Conservation (phyloP, 2,329 filamentous ascomycete species). For the Cercospora sojina region DNA sequence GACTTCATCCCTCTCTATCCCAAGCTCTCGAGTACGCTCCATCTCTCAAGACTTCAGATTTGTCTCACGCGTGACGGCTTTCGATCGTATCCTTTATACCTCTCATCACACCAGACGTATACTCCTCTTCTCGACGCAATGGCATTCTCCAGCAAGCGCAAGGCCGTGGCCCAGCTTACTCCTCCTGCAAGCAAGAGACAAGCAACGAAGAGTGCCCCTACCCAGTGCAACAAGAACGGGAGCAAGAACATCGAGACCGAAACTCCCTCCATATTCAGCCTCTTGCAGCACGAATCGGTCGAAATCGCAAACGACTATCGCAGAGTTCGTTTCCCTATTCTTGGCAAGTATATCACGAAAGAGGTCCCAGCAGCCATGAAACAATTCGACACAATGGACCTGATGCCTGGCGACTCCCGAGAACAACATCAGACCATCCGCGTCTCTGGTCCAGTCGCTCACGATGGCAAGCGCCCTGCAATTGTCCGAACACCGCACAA, state of each 20-base stretch:
- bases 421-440: not conserved
- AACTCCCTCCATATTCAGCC: not conserved
- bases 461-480: not conserved
- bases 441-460: not conserved
- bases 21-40: not conserved
- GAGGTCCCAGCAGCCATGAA: not conserved
- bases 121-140: not conserved
- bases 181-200: not conserved
- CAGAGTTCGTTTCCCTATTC: not conserved
- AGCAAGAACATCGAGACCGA: not conserved
- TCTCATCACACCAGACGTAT: not conserved
- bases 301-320: not conserved
- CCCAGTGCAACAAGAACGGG: not conserved
- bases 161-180: not conserved
- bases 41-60: not conserved
- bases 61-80: not conserved
- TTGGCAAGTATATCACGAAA: not conserved
- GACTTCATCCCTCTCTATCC: not conserved
- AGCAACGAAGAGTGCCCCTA: not conserved
- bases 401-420: not conserved
- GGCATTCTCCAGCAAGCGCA: not conserved
- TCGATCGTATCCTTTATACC: not conserved
- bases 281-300: not conserved
- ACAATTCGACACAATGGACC: not conserved
- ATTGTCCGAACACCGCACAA: not conserved